Conservation (phyloP, 768 basidiomycete genomes). For the Leccinum incarnatum region DNA sequence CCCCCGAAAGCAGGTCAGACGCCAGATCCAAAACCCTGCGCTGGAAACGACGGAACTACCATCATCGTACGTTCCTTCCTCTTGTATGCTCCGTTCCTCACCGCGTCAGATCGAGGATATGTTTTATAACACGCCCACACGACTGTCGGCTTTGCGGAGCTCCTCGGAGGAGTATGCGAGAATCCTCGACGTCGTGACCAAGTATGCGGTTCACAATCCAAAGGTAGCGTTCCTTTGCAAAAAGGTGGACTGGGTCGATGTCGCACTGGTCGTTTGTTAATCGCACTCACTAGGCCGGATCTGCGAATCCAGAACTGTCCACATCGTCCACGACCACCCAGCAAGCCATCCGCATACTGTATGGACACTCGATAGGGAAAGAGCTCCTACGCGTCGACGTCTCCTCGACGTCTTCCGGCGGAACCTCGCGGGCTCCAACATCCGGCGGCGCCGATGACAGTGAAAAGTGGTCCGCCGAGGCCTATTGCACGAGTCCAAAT, state of each 20-base stretch:
- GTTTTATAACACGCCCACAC: constrained; percentile 90
- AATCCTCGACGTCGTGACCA: constrained; percentile 88
- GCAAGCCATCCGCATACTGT: constrained; percentile 76
- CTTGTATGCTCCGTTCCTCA: not conserved
- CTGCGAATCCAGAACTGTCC: constrained; percentile 73
- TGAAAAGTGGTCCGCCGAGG: constrained; percentile 69
- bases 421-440: constrained; percentile 18
- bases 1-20: constrained; percentile 68
- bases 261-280: not conserved
- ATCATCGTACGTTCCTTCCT: constrained; percentile 57
- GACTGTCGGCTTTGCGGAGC: constrained; percentile 80
- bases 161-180: constrained; percentile 89
- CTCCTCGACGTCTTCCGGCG: constrained; percentile 28
- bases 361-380: constrained; percentile 76
- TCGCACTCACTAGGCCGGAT: constrained; percentile 54
- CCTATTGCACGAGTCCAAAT: constrained; percentile 81
- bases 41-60: constrained; percentile 92
- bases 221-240: constrained; percentile 86
- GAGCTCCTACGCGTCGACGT: constrained; percentile 57
- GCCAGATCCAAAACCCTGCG: constrained; percentile 78
- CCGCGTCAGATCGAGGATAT: constrained; percentile 81
- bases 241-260: constrained; percentile 53
- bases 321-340: constrained; percentile 66
- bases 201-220: constrained; percentile 93
- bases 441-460: constrained; percentile 27